Percentiles rank a stretch among this genome's conserved stretches.
Conservation (phyloP, 805 yeast species). For the Millerozyma miso region DNA sequence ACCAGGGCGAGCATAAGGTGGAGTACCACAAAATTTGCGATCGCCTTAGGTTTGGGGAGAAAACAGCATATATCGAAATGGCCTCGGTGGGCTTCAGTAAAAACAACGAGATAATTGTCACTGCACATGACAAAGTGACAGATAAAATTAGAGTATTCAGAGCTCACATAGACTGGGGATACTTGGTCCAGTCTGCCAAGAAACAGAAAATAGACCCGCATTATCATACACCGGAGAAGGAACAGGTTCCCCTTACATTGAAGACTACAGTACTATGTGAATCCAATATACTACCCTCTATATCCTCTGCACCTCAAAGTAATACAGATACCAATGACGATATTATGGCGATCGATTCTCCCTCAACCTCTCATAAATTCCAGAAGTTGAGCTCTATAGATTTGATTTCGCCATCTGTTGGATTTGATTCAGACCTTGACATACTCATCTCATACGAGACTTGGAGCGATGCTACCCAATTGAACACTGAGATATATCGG, state of each 20-base stretch:
- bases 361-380: conserved; percentile 11
- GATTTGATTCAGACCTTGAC: conserved; percentile 40
- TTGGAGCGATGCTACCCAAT: conserved; percentile 10
- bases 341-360: conserved; percentile 6
- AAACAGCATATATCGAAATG: conserved; percentile 15
- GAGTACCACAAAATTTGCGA: conserved; percentile 45
- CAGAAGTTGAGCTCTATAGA: conserved; percentile 30
- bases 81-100: conserved; percentile 52
- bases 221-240: conserved; percentile 46
- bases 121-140: conserved; percentile 34
- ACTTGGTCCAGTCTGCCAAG: conserved; percentile 42
- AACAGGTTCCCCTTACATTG: conserved; percentile 39
- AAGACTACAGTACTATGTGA: conserved; percentile 28
- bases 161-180: conserved; percentile 54
- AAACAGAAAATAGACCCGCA: conserved; percentile 44
- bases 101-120: conserved; percentile 43
- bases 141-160: conserved; percentile 38
- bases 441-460: conserved; percentile 39
- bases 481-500: conserved; percentile 21
- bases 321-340: conserved; percentile 11
- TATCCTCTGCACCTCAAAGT: conserved; percentile 11
- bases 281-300: conserved; percentile 14
- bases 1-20: conserved; percentile 59
- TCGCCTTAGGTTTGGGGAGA: conserved; percentile 21
- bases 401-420: conserved; percentile 43